Conservation (phyloP, 768 basidiomycete genomes). For the Podaxis sp. region DNA sequence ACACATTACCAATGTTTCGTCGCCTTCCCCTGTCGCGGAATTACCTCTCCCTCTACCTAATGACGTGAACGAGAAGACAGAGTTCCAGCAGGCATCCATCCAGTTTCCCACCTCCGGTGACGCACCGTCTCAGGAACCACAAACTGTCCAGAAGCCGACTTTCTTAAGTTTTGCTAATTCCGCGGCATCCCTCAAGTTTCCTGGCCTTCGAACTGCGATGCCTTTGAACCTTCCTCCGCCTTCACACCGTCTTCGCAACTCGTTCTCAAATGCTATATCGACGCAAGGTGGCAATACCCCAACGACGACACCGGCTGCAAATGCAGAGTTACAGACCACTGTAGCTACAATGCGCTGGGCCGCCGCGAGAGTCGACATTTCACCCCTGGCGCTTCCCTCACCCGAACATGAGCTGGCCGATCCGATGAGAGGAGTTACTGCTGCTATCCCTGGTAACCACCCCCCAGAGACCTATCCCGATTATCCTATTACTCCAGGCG, state of each 20-base stretch:
- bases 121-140: background rate
- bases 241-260: conserved; percentile 30
- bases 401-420: conserved; percentile 91
- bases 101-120: background rate
- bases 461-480: conserved; percentile 24
- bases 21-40: background rate
- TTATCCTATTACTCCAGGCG: conserved; percentile 41
- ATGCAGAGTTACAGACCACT: conserved; percentile 55
- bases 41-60: background rate
- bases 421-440: conserved; percentile 75
- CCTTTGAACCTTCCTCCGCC: conserved; percentile 22
- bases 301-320: conserved; percentile 21
- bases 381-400: conserved; percentile 82
- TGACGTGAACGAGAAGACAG: background rate
- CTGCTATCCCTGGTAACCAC: conserved; percentile 63
- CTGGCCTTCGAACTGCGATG: conserved; percentile 16
- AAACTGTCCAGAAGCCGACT: background rate
- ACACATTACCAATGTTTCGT: background rate
- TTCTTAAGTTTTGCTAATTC: background rate
- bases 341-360: conserved; percentile 86
- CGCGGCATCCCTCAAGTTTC: conserved; percentile 17
- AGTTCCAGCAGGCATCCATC: background rate
- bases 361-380: conserved; percentile 77
- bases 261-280: conserved; percentile 22
- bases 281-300: conserved; percentile 13